Percentiles rank a stretch among this genome's conserved stretches.
phyloP scores from a whole-genome alignment of 1,284 basidiomycete species.

The Athelia sp. region DNA sequence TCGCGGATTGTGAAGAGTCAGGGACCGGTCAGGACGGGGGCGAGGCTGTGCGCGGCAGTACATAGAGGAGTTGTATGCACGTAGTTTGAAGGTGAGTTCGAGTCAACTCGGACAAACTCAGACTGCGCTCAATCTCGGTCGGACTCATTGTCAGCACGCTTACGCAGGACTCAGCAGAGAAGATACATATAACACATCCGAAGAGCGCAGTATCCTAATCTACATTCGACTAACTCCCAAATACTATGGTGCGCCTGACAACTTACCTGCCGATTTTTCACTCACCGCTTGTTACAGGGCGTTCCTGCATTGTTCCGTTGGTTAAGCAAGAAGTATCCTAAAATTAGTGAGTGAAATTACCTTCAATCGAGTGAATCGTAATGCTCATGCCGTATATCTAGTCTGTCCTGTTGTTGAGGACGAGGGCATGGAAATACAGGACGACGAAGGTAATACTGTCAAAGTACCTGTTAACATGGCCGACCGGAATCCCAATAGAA shows the following conservation, averaged over 20 bases:
- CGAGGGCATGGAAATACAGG: constrained; percentile 64
- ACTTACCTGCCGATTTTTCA: neutral
- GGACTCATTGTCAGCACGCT: too few species aligned
- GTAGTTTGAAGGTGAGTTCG: too few species aligned
- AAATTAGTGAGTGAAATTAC: constrained; percentile 68
- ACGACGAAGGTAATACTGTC: constrained; percentile 64
- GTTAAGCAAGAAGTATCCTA: constrained; percentile 96
- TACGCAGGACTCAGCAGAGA: too few species aligned
- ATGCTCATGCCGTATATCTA: constrained; percentile 21
- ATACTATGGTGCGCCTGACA: neutral
- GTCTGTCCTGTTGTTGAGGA: constrained; percentile 82
- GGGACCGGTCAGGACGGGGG: too few species aligned
- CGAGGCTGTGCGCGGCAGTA: too few species aligned
- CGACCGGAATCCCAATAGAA: constrained; percentile 89
- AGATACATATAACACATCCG: too few species aligned
- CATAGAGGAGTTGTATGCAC: too few species aligned
- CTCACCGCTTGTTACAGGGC: constrained; percentile 51
- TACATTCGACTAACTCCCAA: neutral
- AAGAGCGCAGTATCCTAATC: too few species aligned
- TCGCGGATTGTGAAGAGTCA: too few species aligned
- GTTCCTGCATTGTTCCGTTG: constrained; percentile 93
- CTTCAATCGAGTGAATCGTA: constrained; percentile 4
- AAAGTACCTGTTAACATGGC: constrained; percentile 82
- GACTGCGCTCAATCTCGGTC: too few species aligned
- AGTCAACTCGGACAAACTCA: too few species aligned